Evolutionary conservation across 169 alveolate genomes (phyloP).

Genomic region (Cryptosporidium sp.): DNA sequence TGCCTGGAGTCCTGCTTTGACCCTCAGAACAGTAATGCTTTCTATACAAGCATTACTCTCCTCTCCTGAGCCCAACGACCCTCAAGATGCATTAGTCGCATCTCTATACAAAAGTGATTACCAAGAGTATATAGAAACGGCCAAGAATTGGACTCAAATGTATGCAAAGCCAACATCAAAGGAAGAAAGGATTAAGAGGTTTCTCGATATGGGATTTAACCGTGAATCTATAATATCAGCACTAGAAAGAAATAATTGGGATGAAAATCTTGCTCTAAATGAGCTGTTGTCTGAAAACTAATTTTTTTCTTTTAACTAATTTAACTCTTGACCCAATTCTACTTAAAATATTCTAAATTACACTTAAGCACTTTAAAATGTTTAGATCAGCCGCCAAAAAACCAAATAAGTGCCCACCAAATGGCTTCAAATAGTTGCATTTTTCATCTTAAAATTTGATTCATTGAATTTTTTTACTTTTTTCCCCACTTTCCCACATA

Average conservation of each 20-base stretch:
- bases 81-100: slow-evolving; percentile 88
- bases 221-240: slow-evolving; percentile 80
- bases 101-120: slow-evolving; percentile 81
- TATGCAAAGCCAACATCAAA: slow-evolving; percentile 80
- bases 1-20: slow-evolving; percentile 98
- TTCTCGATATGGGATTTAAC: slow-evolving; percentile 84
- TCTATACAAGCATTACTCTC: slow-evolving; percentile 85
- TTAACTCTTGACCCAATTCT: neutral
- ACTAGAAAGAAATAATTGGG: slow-evolving; percentile 86
- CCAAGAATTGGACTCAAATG: slow-evolving; percentile 83
- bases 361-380: too few species aligned
- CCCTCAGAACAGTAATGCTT: slow-evolving; percentile 92
- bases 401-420: neutral
- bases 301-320: too few species aligned
- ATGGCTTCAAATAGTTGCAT: neutral
- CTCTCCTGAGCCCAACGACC: slow-evolving; percentile 87
- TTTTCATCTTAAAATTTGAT: too few species aligned
- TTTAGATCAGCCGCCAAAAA: neutral
- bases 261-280: slow-evolving; percentile 88
- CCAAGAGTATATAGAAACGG: slow-evolving; percentile 79
- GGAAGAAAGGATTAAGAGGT: slow-evolving; percentile 82
- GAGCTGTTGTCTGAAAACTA: slow-evolving; percentile 75
- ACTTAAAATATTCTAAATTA: neutral
- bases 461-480: too few species aligned
- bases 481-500: neutral